Conservation (phyloP, 2,329 filamentous ascomycete species). For the Ophiocordyceps polyrhachis-furcata region DNA sequence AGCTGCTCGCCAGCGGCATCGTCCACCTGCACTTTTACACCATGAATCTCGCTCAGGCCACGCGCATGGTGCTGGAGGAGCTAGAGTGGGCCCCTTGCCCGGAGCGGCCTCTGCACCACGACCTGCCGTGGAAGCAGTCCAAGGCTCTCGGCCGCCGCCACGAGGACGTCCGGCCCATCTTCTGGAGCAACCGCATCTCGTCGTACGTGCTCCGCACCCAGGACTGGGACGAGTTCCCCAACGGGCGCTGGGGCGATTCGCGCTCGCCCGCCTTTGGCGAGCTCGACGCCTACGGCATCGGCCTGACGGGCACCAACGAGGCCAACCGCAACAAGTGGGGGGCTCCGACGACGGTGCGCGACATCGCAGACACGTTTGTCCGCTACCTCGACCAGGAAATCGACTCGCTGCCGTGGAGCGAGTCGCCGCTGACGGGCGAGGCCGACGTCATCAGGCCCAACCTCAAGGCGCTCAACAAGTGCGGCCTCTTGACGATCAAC, state of each 20-base stretch:
- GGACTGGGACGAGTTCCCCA: conserved; percentile 98
- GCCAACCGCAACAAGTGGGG: conserved; percentile 94
- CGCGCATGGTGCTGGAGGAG: conserved; percentile 84
- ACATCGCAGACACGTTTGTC: conserved; percentile 70
- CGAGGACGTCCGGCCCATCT: conserved; percentile 93
- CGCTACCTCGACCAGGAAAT: conserved; percentile 68
- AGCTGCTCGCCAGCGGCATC: conserved; percentile 66
- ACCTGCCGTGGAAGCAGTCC: conserved; percentile 92
- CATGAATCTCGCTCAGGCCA: conserved; percentile 94
- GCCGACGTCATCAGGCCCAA: conserved; percentile 59
- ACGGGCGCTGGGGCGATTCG: conserved; percentile 95
- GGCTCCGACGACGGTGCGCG: conserved; percentile 57
- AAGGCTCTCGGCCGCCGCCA: conserved; percentile 73
- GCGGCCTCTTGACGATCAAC: conserved; percentile 87
- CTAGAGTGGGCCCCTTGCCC: conserved; percentile 62
- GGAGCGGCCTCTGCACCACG: conserved; percentile 63
- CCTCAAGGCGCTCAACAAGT: conserved; percentile 64
- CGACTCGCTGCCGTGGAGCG: conserved; percentile 81
- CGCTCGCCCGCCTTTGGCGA: conserved; percentile 92
- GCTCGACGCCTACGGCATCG: conserved; percentile 84
- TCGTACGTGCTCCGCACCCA: conserved; percentile 91
- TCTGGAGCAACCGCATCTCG: conserved; percentile 95
- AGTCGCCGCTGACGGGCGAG: conserved; percentile 68
- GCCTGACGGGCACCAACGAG: conserved; percentile 85
- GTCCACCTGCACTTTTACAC: conserved; percentile 94